These are phyloP conservation scores for Nematodospora valgi DNA, from an alignment of 805 yeast genomes.

Conservation along the genomic window DNA sequence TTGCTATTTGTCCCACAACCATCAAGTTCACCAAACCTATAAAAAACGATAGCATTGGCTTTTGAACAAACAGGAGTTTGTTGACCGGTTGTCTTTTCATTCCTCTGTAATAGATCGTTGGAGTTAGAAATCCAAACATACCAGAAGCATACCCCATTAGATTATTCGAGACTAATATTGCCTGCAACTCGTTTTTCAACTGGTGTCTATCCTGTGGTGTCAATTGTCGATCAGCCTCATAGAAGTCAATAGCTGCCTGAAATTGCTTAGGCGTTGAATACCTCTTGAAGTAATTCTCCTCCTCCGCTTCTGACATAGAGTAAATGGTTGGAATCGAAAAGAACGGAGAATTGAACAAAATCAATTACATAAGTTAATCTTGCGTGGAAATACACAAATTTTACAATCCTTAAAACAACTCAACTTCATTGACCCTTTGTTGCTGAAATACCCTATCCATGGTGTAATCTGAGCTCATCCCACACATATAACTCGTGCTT, in stretches of 20 bases:
- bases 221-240: slow-evolving; percentile 37
- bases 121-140: slow-evolving; percentile 24
- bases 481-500: slow-evolving; percentile 4
- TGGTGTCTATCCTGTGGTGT: slow-evolving; percentile 26
- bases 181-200: slow-evolving; percentile 28
- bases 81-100: slow-evolving; percentile 7
- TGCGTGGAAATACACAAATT: too few relatives aligned
- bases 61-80: slow-evolving; percentile 16
- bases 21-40: slow-evolving; percentile 27
- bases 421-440: too few relatives aligned
- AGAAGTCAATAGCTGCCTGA: slow-evolving; percentile 17
- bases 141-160: slow-evolving; percentile 25
- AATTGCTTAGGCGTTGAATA: too few relatives aligned
- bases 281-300: too few relatives aligned
- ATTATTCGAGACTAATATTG: slow-evolving; percentile 16
- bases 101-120: slow-evolving; percentile 24
- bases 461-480: slow-evolving; percentile 4
- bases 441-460: slow-evolving; percentile 3
- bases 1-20: slow-evolving; percentile 9
- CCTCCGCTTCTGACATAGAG: too few relatives aligned
- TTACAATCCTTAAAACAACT: too few relatives aligned
- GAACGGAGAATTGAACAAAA: too few relatives aligned
- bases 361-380: too few relatives aligned
- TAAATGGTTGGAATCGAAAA: too few relatives aligned
- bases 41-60: slow-evolving; percentile 31